Base-by-base conservation (phyloP, 1,284 basidiomycete species). In the Puccinia coronata region DNA sequence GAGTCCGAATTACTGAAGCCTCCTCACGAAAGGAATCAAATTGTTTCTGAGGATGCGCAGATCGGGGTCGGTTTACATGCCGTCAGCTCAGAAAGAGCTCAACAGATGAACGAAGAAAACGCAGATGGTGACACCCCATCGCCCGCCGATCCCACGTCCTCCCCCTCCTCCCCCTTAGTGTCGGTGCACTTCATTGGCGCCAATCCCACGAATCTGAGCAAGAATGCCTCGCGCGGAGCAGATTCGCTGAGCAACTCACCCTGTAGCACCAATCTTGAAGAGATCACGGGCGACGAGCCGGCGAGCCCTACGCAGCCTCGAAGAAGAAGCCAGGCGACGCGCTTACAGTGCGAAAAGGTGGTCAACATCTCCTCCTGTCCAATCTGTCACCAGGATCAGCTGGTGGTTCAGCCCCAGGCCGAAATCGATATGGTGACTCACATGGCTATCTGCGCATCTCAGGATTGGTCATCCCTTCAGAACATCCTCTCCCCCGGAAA, bases 351-450 rank as follows among this genome's bases (percentile, higher is more conserved):
- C 31, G 95, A 98, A 86, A 90, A 95, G 18, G 91, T 99, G 16
- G 96, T 98, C 88, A 97, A 96, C 84, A 91, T 98, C 84, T 93
- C 93, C 87, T 92, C 91, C 76, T 99, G 96, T 85, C 96, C 97
- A 0, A 87, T 99, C 57, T 99, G 96, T 85, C 95, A 95, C 86
- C 91, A 94, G 47, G 92, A 94, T 0, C 88, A 95, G 51, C n/a
- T n/a, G n/a, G n/a, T n/a, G n/a, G 86, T 98, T 82, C 92, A 90
- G 85, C 90, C 91, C 74, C 95, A 94, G 86, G 93, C 91, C 0
- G 96, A 98, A 87, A 89, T 94, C 83, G 96, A 97, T 86, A 84
- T 98, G 41, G 79, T 80, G 18, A 80, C 79, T 28, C 87, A 88
- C 71, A 87, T 99, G 39, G 96, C 96, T 0, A 91, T 98, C 4